Evolutionary conservation across 2,329 filamentous ascomycete species (phyloP).

Genomic region (Fusarium sulawesiense): DNA sequence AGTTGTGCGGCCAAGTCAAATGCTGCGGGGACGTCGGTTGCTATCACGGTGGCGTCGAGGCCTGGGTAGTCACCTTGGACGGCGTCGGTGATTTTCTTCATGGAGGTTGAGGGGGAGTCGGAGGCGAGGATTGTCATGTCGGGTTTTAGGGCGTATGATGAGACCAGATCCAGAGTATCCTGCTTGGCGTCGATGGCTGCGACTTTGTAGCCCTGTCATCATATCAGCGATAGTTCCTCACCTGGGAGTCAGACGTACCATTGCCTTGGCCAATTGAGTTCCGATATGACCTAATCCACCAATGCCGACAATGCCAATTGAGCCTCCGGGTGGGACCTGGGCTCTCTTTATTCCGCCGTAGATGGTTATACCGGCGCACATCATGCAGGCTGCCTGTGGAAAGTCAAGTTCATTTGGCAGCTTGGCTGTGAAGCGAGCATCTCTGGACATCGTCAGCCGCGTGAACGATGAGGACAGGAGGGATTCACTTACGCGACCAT

Average conservation of each 20-base stretch:
- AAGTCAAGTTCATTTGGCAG: neutral
- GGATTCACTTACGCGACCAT: constrained; percentile 7
- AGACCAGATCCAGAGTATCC: constrained; percentile 3
- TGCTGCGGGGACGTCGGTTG: constrained; percentile 2
- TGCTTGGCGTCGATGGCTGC: constrained; percentile 9
- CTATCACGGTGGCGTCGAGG: neutral
- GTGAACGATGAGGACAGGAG: accelerated
- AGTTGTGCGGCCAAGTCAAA: constrained; percentile 7
- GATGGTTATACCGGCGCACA: neutral
- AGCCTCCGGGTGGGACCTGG: constrained; percentile 3
- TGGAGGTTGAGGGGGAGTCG: neutral
- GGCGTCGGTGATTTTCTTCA: neutral
- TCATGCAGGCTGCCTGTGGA: constrained; percentile 5
- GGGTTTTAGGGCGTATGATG: constrained; percentile 2
- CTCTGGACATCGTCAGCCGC: neutral
- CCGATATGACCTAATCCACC: constrained; percentile 10
- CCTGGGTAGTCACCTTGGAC: neutral
- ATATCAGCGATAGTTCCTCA: neutral
- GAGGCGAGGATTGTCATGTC: neutral
- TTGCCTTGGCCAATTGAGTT: constrained; percentile 7
- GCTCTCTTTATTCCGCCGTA: constrained; percentile 9
- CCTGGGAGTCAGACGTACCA: neutral
- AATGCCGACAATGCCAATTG: constrained; percentile 4
- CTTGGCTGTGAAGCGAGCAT: constrained; percentile 1
- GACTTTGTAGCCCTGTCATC: constrained; percentile 1